Percentiles rank a stretch among this genome's conserved stretches.
Evolutionary conservation across 1,284 basidiomycete species (phyloP).

Genomic region (Tilletia walkeri): DNA sequence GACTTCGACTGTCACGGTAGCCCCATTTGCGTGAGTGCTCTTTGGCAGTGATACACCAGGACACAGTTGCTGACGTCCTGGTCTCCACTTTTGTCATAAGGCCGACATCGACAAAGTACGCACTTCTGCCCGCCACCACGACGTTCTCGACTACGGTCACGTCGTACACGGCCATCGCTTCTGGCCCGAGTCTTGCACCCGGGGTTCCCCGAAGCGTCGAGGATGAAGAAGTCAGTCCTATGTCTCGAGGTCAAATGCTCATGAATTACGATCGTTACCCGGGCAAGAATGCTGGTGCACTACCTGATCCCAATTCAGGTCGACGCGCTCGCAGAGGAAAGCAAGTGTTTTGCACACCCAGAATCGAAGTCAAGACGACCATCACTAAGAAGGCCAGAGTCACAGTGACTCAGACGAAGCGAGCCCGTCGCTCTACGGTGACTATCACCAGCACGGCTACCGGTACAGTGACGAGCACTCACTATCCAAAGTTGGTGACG

Average conservation of each 20-base stretch:
- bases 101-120: neutral
- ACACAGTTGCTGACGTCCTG: no score
- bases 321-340: neutral
- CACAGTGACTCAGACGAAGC: conserved; percentile 1
- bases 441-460: neutral
- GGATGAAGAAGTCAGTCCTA: neutral
- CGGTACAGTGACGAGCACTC: neutral
- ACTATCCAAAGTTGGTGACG: neutral
- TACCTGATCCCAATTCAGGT: neutral
- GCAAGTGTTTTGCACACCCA: neutral
- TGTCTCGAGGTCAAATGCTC: neutral
- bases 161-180: neutral
- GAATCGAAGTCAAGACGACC: neutral
- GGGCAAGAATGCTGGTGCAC: neutral
- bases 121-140: neutral
- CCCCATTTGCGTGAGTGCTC: neutral
- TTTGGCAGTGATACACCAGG: no score
- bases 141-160: neutral
- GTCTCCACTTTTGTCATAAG: neutral
- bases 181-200: neutral
- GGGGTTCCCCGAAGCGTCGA: neutral
- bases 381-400: neutral
- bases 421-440: neutral
- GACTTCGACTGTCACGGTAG: neutral
- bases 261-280: neutral